These are phyloP conservation scores for Phytopythium kandeliae DNA, from an alignment of 352 stramenopile species.

Conservation along the genomic window DNA sequence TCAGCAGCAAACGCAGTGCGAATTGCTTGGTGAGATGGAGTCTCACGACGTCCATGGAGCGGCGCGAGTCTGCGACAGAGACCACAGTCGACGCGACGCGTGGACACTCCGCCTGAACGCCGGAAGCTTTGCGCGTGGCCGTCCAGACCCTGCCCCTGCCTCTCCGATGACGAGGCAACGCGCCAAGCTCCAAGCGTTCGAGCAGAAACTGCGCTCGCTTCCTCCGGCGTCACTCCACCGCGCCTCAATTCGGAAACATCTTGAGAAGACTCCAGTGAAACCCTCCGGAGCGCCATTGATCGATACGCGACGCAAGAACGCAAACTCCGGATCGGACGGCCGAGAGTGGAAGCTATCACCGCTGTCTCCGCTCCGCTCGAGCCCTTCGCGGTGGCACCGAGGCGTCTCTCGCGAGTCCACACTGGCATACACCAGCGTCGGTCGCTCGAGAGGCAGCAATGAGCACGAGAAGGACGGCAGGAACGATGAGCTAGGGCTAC, in stretches of 20 bases:
- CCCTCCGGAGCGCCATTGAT: no score
- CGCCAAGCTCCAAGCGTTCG: conserved; percentile 45
- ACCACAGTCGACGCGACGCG: not conserved
- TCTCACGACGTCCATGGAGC: not conserved
- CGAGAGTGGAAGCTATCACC: conserved; percentile 31
- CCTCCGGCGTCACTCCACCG: conserved; percentile 41
- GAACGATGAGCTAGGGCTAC: not conserved
- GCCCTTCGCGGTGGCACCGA: conserved; percentile 44
- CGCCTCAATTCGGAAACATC: conserved; percentile 14
- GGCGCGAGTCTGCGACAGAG: no score
- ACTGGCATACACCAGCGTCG: no score
- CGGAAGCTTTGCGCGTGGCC: conserved; percentile 4
- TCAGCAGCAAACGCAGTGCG: conserved; percentile 33
- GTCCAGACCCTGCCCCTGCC: conserved; percentile 4
- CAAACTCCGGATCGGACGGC: not conserved
- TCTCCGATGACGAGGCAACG: conserved; percentile 47
- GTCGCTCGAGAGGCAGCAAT: not conserved
- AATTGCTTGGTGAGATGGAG: conserved; percentile 13
- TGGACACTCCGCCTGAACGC: conserved; percentile 6
- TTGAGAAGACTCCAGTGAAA: not conserved
- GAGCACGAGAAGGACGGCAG: not conserved
- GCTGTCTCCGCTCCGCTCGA: conserved; percentile 38
- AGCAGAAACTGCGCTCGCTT: conserved; percentile 48
- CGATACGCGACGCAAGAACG: no score
- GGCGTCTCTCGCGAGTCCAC: conserved; percentile 39